phyloP scores from a whole-genome alignment of 257 asterid genomes.

The Coffea canephora region DNA sequence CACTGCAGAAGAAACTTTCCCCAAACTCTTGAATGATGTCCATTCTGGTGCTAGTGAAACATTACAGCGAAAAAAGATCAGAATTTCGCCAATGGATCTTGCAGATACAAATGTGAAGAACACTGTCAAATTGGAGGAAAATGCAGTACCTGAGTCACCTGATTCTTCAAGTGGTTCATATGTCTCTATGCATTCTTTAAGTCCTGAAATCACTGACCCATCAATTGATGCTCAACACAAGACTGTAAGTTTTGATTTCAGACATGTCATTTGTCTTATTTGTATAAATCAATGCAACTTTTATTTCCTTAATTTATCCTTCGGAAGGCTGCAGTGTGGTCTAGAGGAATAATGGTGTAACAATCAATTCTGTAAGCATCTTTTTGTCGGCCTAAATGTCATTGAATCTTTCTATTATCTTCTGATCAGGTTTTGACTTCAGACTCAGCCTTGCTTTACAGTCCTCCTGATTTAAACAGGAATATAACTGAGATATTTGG shows the following conservation, averaged over 20 bases:
- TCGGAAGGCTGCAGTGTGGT: background rate
- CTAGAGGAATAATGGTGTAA: background rate
- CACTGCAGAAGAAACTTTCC: constrained; percentile 21
- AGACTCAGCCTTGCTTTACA: constrained; percentile 57
- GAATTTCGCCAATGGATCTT: constrained; percentile 40
- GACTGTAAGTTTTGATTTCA: constrained; percentile 33
- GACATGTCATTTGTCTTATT: background rate
- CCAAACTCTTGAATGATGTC: constrained; percentile 26
- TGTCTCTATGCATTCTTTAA: constrained; percentile 34
- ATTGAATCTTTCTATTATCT: constrained; percentile 8
- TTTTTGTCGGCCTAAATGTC: background rate
- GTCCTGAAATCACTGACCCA: constrained; percentile 53
- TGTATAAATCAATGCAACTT: background rate
- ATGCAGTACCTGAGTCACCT: constrained; percentile 23
- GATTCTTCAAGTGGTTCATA: constrained; percentile 41
- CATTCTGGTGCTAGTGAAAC: constrained; percentile 30
- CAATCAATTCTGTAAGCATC: background rate
- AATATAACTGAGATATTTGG: constrained; percentile 79
- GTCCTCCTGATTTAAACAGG: constrained; percentile 86
- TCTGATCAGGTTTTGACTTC: constrained; percentile 50
- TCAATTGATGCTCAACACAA: constrained; percentile 30
- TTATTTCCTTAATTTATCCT: background rate
- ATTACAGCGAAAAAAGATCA: constrained; percentile 43
- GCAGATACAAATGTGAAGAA: constrained; percentile 28
- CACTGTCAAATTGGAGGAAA: constrained; percentile 18